A percentile compares a stretch with the other conserved stretches of the same genome.
Evolutionary conservation across 108 stramenopile species (phyloP).

Genomic region (Nitzschia sp.): DNA sequence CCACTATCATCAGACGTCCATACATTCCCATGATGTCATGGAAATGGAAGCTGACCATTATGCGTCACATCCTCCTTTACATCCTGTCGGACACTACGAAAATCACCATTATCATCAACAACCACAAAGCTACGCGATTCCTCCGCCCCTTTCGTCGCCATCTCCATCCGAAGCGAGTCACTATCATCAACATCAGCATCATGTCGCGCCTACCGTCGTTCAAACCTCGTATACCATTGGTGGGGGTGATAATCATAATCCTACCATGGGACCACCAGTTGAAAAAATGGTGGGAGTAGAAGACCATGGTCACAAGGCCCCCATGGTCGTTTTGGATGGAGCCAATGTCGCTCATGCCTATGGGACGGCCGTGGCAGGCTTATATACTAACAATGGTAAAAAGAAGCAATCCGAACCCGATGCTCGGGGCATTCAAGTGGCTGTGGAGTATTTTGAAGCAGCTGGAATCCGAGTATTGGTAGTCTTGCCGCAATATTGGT

Average conservation of each 20-base stretch:
- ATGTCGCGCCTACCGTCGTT: neutral
- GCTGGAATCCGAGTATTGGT: conserved; percentile 68
- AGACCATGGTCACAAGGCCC: conserved; percentile 45
- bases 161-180: no score
- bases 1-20: neutral
- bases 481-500: conserved; percentile 78
- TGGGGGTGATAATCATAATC: neutral
- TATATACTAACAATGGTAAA: no score
- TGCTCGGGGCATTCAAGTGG: conserved; percentile 63
- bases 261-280: neutral
- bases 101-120: neutral
- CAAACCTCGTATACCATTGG: neutral
- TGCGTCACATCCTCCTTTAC: neutral
- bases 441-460: conserved; percentile 60
- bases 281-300: conserved; percentile 69
- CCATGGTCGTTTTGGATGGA: conserved; percentile 82
- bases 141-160: neutral
- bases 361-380: conserved; percentile 51
- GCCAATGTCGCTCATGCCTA: conserved; percentile 88
- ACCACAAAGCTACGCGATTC: neutral
- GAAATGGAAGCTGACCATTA: neutral
- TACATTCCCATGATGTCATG: neutral
- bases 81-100: neutral
- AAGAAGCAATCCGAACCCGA: conserved; percentile 47
- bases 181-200: no score